Conservation (phyloP, 345 rosid genomes). For the Microthlaspi erraticum region DNA sequence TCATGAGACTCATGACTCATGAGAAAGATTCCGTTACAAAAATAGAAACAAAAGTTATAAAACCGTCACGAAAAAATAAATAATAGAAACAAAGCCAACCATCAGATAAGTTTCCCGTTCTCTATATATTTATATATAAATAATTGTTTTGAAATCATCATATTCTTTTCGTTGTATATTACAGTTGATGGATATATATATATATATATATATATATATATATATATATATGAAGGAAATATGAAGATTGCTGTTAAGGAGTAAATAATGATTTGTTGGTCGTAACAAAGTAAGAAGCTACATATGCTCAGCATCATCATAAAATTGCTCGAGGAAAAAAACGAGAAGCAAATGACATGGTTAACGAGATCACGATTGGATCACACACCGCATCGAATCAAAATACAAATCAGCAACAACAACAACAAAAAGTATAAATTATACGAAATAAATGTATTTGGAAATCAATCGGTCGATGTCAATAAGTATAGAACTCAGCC, state of each 20-base stretch:
- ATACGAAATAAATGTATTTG: slow-evolving; percentile 35
- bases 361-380: slow-evolving; percentile 42
- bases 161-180: slow-evolving; percentile 3
- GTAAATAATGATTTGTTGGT: slow-evolving; percentile 12
- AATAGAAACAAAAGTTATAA: slow-evolving; percentile 36
- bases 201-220: not conserved
- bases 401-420: slow-evolving; percentile 37
- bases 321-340: slow-evolving; percentile 40
- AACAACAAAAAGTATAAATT: slow-evolving; percentile 24
- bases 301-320: slow-evolving; percentile 36
- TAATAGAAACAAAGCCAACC: slow-evolving; percentile 19
- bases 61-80: slow-evolving; percentile 30
- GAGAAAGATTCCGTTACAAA: slow-evolving; percentile 40
- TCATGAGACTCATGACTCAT: slow-evolving; percentile 35
- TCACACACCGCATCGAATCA: slow-evolving; percentile 40
- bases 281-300: slow-evolving; percentile 27
- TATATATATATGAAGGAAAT: not conserved
- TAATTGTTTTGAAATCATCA: not conserved
- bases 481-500: slow-evolving; percentile 72
- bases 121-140: no score
- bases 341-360: slow-evolving; percentile 41
- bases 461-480: slow-evolving; percentile 23
- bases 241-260: slow-evolving; percentile 6
- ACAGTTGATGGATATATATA: not conserved
- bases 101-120: not conserved